Percentiles rank a stretch among this genome's conserved stretches.
These are phyloP conservation scores for Globisporangium lucens DNA, from an alignment of 352 stramenopile genomes.

Conservation along the genomic window DNA sequence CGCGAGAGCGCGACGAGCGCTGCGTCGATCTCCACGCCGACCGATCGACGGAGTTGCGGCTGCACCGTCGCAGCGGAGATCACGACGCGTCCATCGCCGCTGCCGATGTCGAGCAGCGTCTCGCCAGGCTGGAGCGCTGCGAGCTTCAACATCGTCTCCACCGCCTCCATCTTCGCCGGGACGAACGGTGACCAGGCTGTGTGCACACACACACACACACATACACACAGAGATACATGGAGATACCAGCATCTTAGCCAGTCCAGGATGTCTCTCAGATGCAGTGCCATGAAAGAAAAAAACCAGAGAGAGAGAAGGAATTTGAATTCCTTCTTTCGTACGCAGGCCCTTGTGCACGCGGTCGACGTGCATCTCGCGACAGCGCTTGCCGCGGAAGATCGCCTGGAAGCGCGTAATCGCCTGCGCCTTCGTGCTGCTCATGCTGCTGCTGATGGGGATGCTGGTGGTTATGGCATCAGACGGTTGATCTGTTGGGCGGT, in stretches of 20 bases:
- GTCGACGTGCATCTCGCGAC: conserved; percentile 50
- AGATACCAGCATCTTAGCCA: background rate
- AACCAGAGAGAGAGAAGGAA: background rate
- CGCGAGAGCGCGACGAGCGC: conserved; percentile 46
- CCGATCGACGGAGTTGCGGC: conserved; percentile 23
- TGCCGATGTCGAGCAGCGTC: conserved; percentile 61
- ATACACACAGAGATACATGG: background rate
- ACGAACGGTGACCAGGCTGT: conserved; percentile 72
- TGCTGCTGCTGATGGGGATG: background rate
- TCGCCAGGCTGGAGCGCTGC: conserved; percentile 36
- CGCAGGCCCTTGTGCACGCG: conserved; percentile 48
- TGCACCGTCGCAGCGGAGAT: conserved; percentile 31
- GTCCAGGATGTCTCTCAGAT: background rate
- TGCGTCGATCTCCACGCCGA: conserved; percentile 57
- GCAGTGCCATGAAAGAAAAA: background rate
- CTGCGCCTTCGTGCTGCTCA: conserved; percentile 6
- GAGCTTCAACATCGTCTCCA: conserved; percentile 45
- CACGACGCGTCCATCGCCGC: conserved; percentile 59
- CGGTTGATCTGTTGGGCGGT: background rate
- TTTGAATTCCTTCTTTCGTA: conserved; percentile 25
- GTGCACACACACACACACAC: conserved; percentile 4
- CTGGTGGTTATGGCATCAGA: background rate
- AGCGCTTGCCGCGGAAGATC: conserved; percentile 48
- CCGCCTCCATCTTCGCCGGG: conserved; percentile 54
- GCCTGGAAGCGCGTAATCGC: conserved; percentile 48